A percentile compares a stretch with the other conserved stretches of the same genome.
These are phyloP conservation scores for Lepidium sativum DNA, from an alignment of 345 rosid species.

Conservation along the genomic window DNA sequence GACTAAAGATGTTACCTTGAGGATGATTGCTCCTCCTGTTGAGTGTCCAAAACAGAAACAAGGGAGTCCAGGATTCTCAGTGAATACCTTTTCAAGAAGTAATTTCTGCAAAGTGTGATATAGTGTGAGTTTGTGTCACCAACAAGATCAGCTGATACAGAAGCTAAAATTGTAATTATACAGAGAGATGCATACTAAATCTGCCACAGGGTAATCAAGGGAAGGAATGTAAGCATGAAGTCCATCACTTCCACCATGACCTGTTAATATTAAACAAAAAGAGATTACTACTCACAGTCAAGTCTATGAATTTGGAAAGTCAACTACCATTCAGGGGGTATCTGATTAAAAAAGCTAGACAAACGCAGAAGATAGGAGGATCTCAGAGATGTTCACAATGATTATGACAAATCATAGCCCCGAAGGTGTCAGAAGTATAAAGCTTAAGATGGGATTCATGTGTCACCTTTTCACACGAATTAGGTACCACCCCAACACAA, in stretches of 20 bases:
- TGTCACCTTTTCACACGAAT: slow-evolving; percentile 45
- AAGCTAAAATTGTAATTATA: neutral
- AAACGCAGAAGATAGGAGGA: neutral
- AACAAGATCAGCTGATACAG: too few relatives aligned
- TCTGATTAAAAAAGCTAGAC: too few relatives aligned
- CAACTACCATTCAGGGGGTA: neutral
- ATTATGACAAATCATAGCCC: neutral
- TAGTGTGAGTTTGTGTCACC: neutral
- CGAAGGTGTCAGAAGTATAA: slow-evolving; percentile 3
- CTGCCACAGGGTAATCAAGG: slow-evolving; percentile 64
- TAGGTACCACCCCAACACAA: slow-evolving; percentile 46
- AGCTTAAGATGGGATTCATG: slow-evolving; percentile 41
- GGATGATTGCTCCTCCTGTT: slow-evolving; percentile 81
- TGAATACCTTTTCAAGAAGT: slow-evolving; percentile 51
- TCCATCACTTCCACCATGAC: slow-evolving; percentile 97
- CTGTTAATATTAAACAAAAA: slow-evolving; percentile 24
- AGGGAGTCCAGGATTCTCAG: slow-evolving; percentile 66
- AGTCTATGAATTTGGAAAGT: neutral
- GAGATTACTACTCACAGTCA: neutral
- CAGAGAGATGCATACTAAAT: slow-evolving; percentile 41
- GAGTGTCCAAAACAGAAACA: slow-evolving; percentile 96
- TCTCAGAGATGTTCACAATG: neutral
- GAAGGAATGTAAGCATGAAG: slow-evolving; percentile 88
- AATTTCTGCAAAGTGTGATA: slow-evolving; percentile 41
- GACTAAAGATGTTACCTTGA: slow-evolving; percentile 46